Percentiles rank a stretch among this genome's conserved stretches.
Evolutionary conservation across 805 yeast species (phyloP).

Genomic region (Wickerhamomyces xylosicus): DNA sequence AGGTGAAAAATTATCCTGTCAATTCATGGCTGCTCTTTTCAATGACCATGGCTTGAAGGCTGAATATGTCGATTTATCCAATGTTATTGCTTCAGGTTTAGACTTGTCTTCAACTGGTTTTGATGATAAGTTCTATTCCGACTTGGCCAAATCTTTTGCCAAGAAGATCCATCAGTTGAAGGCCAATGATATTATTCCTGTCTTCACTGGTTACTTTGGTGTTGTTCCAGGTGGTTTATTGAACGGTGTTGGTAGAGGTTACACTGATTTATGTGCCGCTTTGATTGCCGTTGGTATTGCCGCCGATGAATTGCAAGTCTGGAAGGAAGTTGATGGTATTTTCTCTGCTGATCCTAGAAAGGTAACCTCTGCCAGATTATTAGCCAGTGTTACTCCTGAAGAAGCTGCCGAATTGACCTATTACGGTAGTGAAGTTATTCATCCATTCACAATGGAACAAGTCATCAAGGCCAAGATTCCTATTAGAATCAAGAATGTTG

Average conservation of each 20-base stretch:
- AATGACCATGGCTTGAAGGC: constrained; percentile 77
- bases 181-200: constrained; percentile 53
- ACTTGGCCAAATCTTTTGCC: constrained; percentile 43
- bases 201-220: constrained; percentile 93
- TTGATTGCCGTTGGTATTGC: constrained; percentile 84
- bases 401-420: constrained; percentile 98
- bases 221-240: constrained; percentile 91
- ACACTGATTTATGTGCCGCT: constrained; percentile 97
- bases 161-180: constrained; percentile 33
- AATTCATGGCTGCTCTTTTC: constrained; percentile 79
- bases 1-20: constrained; percentile 89
- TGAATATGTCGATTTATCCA: constrained; percentile 67
- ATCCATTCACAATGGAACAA: constrained; percentile 99
- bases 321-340: constrained; percentile 99
- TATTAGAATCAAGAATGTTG: constrained; percentile 92
- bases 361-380: constrained; percentile 78
- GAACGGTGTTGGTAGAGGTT: constrained; percentile 93
- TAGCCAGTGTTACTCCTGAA: constrained; percentile 89
- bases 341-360: constrained; percentile 98
- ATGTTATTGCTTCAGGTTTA: constrained; percentile 54
- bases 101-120: constrained; percentile 45
- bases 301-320: constrained; percentile 92
- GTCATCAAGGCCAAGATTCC: constrained; percentile 94
- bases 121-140: constrained; percentile 55
- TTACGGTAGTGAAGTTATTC: constrained; percentile 96